phyloP scores from a whole-genome alignment of 139 green algal species.

The Parachlorella kessleri region DNA sequence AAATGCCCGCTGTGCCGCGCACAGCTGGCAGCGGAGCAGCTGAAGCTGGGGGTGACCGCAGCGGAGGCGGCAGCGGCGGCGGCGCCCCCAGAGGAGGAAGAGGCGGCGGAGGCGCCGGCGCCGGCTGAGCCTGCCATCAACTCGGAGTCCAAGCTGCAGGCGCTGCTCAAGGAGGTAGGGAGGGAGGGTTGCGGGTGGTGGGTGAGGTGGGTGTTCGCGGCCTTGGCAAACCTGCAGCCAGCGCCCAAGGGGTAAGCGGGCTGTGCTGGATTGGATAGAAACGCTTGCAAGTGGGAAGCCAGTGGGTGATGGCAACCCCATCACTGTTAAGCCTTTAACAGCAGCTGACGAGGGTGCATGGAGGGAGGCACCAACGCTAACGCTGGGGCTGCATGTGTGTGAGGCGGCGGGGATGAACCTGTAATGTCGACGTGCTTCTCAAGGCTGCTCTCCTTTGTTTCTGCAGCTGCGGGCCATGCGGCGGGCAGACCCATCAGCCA shows the following conservation, averaged over 20 bases:
- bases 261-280: too few species aligned
- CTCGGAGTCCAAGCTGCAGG: slow-evolving; percentile 66
- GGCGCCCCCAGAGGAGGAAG: neutral
- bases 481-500: slow-evolving; percentile 51
- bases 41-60: slow-evolving; percentile 36
- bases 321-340: too few species aligned
- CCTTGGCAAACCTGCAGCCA: too few species aligned
- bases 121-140: neutral
- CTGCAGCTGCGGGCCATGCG: slow-evolving; percentile 66
- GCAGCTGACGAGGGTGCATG: too few species aligned
- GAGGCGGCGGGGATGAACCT: too few species aligned
- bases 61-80: slow-evolving; percentile 29
- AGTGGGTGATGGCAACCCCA: too few species aligned
- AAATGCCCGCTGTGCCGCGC: slow-evolving; percentile 60
- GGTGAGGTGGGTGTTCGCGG: neutral
- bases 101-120: slow-evolving; percentile 5
- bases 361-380: too few species aligned
- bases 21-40: slow-evolving; percentile 2
- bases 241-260: too few species aligned
- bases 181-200: too few species aligned
- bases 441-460: neutral
- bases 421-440: too few species aligned
- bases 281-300: too few species aligned
- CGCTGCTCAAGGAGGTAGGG: slow-evolving; percentile 54
- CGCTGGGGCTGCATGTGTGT: too few species aligned